phyloP scores from a whole-genome alignment of 257 asterid genomes.

The Plantago elongata region DNA sequence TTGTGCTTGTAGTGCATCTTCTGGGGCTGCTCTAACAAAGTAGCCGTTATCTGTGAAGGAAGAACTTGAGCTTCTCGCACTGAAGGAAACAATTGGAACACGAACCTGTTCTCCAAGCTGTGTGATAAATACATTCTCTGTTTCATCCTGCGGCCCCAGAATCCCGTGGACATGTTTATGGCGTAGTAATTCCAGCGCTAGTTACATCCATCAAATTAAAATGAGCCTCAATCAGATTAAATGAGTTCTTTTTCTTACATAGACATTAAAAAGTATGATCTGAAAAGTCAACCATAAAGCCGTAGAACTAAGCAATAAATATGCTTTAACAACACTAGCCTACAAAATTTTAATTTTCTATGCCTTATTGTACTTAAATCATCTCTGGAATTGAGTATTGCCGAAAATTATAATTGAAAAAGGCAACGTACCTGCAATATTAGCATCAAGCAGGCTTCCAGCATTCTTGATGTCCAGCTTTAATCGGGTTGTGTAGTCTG shows the following conservation, averaged over 20 bases:
- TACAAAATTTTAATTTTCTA: too few species aligned
- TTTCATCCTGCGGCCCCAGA: background rate
- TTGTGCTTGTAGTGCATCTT: conserved; percentile 16
- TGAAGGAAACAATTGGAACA: background rate
- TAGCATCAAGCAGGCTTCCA: conserved; percentile 24
- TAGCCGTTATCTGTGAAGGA: background rate
- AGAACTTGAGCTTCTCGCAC: background rate
- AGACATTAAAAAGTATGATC: too few species aligned
- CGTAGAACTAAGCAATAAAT: too few species aligned
- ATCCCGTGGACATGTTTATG: background rate
- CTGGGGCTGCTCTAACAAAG: background rate
- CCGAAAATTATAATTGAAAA: too few species aligned
- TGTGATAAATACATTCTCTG: background rate
- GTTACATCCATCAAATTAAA: background rate
- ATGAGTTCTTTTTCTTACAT: too few species aligned
- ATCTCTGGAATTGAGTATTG: too few species aligned
- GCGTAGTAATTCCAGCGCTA: background rate
- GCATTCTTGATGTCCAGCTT: conserved; percentile 28
- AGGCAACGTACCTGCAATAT: conserved; percentile 30
- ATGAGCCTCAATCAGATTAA: too few species aligned
- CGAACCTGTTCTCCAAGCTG: background rate
- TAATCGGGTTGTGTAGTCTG: conserved; percentile 30
- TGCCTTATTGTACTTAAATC: too few species aligned
- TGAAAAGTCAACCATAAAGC: too few species aligned
- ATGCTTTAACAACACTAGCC: too few species aligned